Base-by-base conservation (phyloP, 1,284 basidiomycete species). In the Termitomyces sp. region DNA sequence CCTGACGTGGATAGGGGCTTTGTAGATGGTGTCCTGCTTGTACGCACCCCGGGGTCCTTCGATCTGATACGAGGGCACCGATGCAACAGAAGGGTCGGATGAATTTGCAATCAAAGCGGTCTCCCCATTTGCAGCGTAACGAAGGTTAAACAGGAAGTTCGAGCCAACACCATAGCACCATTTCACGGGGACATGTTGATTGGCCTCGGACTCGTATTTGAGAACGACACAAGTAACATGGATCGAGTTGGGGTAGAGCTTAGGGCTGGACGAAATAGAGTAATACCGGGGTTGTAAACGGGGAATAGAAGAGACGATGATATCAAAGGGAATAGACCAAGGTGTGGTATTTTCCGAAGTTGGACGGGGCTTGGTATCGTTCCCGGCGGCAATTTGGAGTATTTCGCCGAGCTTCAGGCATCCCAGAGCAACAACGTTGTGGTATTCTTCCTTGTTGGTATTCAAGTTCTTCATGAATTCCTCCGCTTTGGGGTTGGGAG, bases 251-350 rank as follows among this genome's bases (percentile, higher is more conserved):
- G 94, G 86, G 70, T 93, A 70, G 40, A 98, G 76, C 71, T 98
- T 98, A 46, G 97, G 93, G 57, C 90, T 93, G 21, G 94, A 97
- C 13, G 96, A 97, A 71, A 99, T 99, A 39, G 97, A 99, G 73
- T 97, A 99, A 78, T 91, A 99, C 54, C 96, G 88, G 35, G 96
- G 95, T 66, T 97, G 93, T 18, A 99, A 81, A 60, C 96, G 93
- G 34, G 93, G 87, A 49, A 97, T 85, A 48, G 89, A 85, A 4
- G 94, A 96, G 55, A 99, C 86, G 62, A 99, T 87, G 63, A 95
- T 89, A 69, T 99, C 96, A 67, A 99, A 97, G 39, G 96, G 95
- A 62, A 99, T 95, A n/a, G 77, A 61, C 96, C 96, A 99, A 10
- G 78, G 67, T 0, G 91, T 88, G 45, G 89, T 89, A 68, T 89